Evolutionary conservation across 495 filamentous ascomycete species (phyloP).

Genomic region (Penicillium atrosanguineum): DNA sequence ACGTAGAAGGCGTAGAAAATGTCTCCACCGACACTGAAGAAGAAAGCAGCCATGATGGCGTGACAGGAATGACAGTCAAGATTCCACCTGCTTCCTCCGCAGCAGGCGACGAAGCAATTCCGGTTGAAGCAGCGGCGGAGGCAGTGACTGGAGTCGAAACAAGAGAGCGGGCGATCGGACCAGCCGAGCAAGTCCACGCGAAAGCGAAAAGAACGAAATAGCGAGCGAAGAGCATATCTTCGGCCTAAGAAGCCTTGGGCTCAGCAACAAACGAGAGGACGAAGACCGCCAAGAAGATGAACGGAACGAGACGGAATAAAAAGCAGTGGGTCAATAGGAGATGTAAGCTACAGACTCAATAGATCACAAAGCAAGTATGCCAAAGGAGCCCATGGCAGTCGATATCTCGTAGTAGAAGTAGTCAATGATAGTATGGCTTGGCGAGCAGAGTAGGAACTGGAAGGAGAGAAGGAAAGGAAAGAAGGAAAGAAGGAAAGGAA

Average conservation of each 20-base stretch:
- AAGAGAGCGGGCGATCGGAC: conserved; percentile 33
- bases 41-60: conserved; percentile 9
- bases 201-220: conserved; percentile 17
- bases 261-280: not conserved
- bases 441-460: not conserved
- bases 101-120: not conserved
- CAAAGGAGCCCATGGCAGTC: conserved; percentile 4
- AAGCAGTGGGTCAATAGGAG: conserved; percentile 1
- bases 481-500: not conserved
- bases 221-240: conserved; percentile 25
- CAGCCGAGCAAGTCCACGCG: conserved; percentile 31
- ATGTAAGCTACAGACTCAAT: conserved; percentile 2
- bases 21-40: not conserved
- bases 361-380: not conserved
- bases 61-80: conserved; percentile 23
- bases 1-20: not conserved
- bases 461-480: not conserved
- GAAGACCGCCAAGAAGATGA: not conserved
- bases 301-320: not conserved
- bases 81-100: conserved; percentile 7
- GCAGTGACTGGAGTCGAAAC: not conserved
- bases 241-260: not conserved
- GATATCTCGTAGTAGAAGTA: not conserved
- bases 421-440: conserved; percentile 5
- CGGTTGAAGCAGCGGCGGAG: conserved; percentile 2